Evolutionary conservation across 352 stramenopile species (phyloP), one percentile per base, ranked within the genome.

Genomic region (Pythium coloratum): DNA sequence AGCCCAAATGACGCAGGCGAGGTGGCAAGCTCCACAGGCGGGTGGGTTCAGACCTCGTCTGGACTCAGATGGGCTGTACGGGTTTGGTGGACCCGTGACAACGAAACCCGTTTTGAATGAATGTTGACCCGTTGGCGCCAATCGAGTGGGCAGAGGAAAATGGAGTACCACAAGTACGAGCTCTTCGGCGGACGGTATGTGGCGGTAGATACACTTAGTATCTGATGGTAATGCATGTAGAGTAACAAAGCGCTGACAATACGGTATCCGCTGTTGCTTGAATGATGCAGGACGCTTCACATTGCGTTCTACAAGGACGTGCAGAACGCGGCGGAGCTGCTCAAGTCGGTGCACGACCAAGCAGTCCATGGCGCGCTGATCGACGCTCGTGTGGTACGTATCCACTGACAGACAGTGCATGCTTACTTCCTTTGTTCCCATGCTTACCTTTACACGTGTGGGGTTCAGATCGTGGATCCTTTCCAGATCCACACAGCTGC

Each of bases 401-500:
- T 49, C 16, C 18, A 49, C 42, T 30, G 28, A 30, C 28, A 30
- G 28, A 30, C 28, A 30, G 28, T 30, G 28, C 28, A 30, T 30
- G 28, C 28, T 30, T 30, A 30, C 18, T 49, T 49, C 42, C 42
- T n/a, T 6, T 30, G 2, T 53, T 26, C 14, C 12, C 13, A 8
- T 36, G 32, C 44, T 62, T 36, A 46, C 20, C 40, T 18, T 24
- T 6, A 16, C 2, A 10, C 61, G 20, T 55, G 40, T 47, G 14
- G 8, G 12, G 13, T 47, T 47, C 61, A 95, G 87, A 75, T 95
- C 30, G 76, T 88, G 1, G 79, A 88, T 28, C 72, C 79, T n/a
- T 93, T 94, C 66, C 82, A 91, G 71, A 66, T 95, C 60, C 80
- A 94, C 50, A 75, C 84, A 28, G 86, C 87, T 5, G 85, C 82